Evolutionary conservation across 768 basidiomycete species (phyloP).

Genomic region (Baorangia bicolor): DNA sequence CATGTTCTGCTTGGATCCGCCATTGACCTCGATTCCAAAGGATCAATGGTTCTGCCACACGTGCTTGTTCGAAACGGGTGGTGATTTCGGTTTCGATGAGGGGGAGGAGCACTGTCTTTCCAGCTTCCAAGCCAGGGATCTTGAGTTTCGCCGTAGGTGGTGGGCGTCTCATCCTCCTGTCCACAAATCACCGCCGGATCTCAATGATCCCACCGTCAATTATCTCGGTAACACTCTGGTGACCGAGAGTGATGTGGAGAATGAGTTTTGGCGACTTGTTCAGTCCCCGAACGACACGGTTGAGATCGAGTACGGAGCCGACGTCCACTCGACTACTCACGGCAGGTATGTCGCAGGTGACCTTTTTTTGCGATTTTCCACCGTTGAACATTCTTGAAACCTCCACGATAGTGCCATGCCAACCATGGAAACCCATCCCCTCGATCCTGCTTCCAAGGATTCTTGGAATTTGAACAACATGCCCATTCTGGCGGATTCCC

Average conservation of each 20-base stretch:
- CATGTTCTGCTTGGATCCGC: constrained; percentile 95
- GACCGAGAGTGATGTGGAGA: constrained; percentile 90
- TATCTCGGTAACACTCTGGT: constrained; percentile 61
- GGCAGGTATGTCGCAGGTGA: constrained; percentile 69
- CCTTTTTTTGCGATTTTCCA: constrained; percentile 18
- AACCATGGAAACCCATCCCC: constrained; percentile 89
- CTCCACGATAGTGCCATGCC: constrained; percentile 77
- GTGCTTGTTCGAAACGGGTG: constrained; percentile 87
- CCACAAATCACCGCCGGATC: constrained; percentile 30
- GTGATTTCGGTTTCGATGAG: constrained; percentile 97
- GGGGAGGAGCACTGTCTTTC: constrained; percentile 93
- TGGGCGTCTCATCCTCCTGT: constrained; percentile 74
- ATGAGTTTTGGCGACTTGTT: constrained; percentile 96
- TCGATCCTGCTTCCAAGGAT: constrained; percentile 83
- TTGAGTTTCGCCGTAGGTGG: constrained; percentile 87
- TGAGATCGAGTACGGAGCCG: constrained; percentile 99
- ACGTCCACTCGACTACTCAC: constrained; percentile 95
- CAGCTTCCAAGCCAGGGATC: constrained; percentile 89
- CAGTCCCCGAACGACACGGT: constrained; percentile 88
- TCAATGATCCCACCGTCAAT: constrained; percentile 52
- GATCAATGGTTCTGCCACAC: constrained; percentile 96
- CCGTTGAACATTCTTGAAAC: constrained; percentile 26
- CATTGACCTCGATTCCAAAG: constrained; percentile 78
- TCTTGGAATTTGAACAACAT: constrained; percentile 99
- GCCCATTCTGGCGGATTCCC: constrained; percentile 87